phyloP scores from a whole-genome alignment of 495 filamentous ascomycete species.

The Penicillium riverlandense region DNA sequence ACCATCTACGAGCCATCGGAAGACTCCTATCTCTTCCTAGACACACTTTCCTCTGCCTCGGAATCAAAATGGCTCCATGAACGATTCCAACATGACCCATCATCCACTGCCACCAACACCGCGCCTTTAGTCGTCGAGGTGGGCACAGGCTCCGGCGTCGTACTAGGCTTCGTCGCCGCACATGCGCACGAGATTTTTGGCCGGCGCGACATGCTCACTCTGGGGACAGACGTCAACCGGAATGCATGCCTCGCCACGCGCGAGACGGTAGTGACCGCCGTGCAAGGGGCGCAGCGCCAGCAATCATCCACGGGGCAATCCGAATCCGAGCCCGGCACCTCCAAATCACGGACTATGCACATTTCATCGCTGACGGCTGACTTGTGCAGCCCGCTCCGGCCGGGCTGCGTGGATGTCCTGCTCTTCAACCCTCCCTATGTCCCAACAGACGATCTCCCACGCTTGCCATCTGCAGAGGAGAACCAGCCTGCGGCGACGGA shows the following conservation, averaged over 20 bases:
- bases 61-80: conserved; percentile 65
- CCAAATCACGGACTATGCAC: conserved; percentile 27
- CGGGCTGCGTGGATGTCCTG: conserved; percentile 63
- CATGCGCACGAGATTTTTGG: conserved; percentile 69
- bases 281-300: conserved; percentile 19
- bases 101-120: conserved; percentile 9
- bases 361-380: conserved; percentile 60
- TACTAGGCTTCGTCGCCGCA: conserved; percentile 77
- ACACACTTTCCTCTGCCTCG: conserved; percentile 69
- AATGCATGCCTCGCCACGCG: conserved; percentile 66
- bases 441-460: conserved; percentile 67
- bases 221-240: conserved; percentile 75
- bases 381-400: conserved; percentile 50
- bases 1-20: conserved; percentile 90
- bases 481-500: conserved; percentile 7
- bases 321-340: background rate
- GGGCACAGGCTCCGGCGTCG: conserved; percentile 84
- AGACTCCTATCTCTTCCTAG: conserved; percentile 90
- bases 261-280: conserved; percentile 54
- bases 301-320: background rate
- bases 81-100: conserved; percentile 35
- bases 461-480: conserved; percentile 26
- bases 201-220: conserved; percentile 56
- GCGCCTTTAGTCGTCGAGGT: conserved; percentile 75
- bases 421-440: conserved; percentile 98